Evolutionary conservation across 1,284 basidiomycete species (phyloP).

Genomic region (Pseudozyma thailandica): DNA sequence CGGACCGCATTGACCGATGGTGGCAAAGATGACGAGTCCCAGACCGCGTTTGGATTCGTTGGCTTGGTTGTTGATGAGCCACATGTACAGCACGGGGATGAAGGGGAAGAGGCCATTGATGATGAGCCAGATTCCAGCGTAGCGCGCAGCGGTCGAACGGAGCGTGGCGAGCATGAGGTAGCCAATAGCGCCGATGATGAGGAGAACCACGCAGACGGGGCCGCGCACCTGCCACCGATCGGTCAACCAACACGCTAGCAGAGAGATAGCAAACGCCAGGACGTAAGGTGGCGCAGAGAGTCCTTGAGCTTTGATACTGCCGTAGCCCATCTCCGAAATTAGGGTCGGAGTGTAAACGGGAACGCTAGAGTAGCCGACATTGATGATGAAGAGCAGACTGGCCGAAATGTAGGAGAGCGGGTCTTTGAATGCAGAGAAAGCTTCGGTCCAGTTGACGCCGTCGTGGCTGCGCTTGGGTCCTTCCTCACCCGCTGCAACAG

Average conservation of each 20-base stretch:
- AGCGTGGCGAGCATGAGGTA: conserved; percentile 59
- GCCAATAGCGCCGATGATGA: conserved; percentile 48
- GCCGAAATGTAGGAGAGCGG: conserved; percentile 55
- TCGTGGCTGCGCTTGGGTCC: too few species aligned
- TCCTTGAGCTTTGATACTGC: conserved; percentile 51
- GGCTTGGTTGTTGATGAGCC: conserved; percentile 49
- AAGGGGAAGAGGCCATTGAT: conserved; percentile 57
- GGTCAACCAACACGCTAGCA: conserved; percentile 33
- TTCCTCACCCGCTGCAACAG: neutral
- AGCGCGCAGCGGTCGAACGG: conserved; percentile 35
- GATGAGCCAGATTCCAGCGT: conserved; percentile 53
- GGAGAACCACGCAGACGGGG: conserved; percentile 48
- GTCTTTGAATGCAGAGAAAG: conserved; percentile 45
- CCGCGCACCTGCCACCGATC: conserved; percentile 55
- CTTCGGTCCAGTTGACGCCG: conserved; percentile 38
- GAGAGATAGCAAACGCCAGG: conserved; percentile 52
- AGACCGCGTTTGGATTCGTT: conserved; percentile 57
- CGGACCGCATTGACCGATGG: conserved; percentile 59
- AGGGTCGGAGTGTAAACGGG: conserved; percentile 65
- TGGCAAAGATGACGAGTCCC: conserved; percentile 55
- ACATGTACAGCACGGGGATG: conserved; percentile 61
- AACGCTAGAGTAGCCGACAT: conserved; percentile 59
- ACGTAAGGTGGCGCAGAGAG: conserved; percentile 58
- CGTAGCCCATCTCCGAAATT: conserved; percentile 59
- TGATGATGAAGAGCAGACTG: conserved; percentile 58